A percentile compares a stretch with the other conserved stretches of the same genome.
These are phyloP conservation scores for Selenicereus undatus DNA, from an alignment of 148 eudicot species.

Conservation along the genomic window DNA sequence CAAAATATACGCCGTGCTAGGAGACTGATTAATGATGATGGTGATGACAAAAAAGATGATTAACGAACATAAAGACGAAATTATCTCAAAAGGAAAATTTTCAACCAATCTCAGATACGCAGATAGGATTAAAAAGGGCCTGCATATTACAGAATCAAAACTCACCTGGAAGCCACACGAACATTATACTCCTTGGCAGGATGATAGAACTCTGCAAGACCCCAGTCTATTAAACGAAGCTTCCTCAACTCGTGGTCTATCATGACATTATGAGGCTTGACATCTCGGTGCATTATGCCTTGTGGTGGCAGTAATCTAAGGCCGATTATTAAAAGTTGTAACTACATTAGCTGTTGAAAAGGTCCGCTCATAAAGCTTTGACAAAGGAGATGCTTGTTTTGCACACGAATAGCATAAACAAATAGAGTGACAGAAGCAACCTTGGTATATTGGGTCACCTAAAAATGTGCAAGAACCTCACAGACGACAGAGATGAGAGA, in stretches of 20 bases:
- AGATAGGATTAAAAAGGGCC: background rate
- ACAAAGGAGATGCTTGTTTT: background rate
- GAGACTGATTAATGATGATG: too few relatives aligned
- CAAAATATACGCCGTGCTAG: too few relatives aligned
- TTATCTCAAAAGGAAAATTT: too few relatives aligned
- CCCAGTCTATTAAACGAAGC: constrained; percentile 95
- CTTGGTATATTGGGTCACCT: background rate
- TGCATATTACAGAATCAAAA: background rate
- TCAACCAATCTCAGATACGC: background rate
- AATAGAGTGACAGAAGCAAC: background rate
- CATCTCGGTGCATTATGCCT: constrained; percentile 98
- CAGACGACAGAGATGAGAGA: too few relatives aligned
- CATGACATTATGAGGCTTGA: constrained; percentile 95
- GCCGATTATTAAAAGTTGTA: constrained; percentile 42
- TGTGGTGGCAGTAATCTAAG: constrained; percentile 86
- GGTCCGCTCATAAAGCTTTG: background rate
- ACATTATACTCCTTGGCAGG: constrained; percentile 97
- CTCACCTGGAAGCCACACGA: constrained; percentile 90
- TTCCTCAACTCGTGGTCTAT: constrained; percentile 90
- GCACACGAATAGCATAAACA: background rate
- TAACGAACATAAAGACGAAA: too few relatives aligned
- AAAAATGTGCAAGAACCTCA: too few relatives aligned
- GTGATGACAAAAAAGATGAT: too few relatives aligned
- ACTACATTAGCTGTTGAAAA: constrained; percentile 1
- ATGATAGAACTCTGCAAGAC: constrained; percentile 94